These are phyloP conservation scores for Ramularia endophylla DNA, from an alignment of 2,329 filamentous ascomycete genomes.

Conservation along the genomic window DNA sequence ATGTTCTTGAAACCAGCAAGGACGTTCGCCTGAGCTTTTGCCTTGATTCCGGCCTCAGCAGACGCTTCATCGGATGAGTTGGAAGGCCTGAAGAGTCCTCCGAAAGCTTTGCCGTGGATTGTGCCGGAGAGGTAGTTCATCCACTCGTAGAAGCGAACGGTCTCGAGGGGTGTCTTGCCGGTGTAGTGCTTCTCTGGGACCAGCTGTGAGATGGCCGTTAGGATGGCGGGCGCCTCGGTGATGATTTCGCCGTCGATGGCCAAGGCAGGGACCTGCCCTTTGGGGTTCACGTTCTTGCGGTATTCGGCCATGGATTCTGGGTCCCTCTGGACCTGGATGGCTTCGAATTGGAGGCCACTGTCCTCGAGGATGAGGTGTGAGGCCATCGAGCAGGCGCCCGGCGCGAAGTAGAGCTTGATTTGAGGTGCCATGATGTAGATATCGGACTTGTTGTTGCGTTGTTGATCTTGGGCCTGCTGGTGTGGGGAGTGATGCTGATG, in stretches of 20 bases:
- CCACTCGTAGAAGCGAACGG: slow-evolving; percentile 32
- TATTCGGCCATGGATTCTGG: slow-evolving; percentile 10
- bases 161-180: slow-evolving; percentile 28
- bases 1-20: slow-evolving; percentile 23
- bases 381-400: slow-evolving; percentile 3
- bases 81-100: slow-evolving; percentile 21
- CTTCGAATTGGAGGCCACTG: slow-evolving; percentile 1
- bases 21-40: slow-evolving; percentile 13
- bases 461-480: neutral
- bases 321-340: neutral
- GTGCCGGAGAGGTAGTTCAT: slow-evolving; percentile 31
- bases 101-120: slow-evolving; percentile 28
- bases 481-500: no score
- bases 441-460: neutral
- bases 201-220: slow-evolving; percentile 30
- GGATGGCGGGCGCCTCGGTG: slow-evolving; percentile 32
- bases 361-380: slow-evolving; percentile 6
- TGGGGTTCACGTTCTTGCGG: slow-evolving; percentile 27
- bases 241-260: slow-evolving; percentile 26
- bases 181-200: slow-evolving; percentile 22
- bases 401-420: slow-evolving; percentile 3
- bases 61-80: slow-evolving; percentile 6
- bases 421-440: slow-evolving; percentile 3
- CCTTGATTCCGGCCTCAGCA: slow-evolving; percentile 21
- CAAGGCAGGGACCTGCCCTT: slow-evolving; percentile 30